Conservation (phyloP, 2,329 filamentous ascomycete species). For the Karstenula rhodostoma region DNA sequence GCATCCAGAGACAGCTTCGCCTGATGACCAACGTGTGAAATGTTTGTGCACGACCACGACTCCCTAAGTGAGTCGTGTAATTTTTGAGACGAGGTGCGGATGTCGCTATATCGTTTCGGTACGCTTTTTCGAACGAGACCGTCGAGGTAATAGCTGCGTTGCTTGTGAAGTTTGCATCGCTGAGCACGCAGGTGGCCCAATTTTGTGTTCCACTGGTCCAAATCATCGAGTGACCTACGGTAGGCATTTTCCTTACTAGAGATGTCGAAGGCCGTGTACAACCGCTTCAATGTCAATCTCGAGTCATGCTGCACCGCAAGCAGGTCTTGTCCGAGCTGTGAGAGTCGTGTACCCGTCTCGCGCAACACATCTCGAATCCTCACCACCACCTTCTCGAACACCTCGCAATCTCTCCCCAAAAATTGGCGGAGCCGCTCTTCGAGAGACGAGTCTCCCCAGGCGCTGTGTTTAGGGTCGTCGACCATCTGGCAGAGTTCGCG, state of each 20-base stretch:
- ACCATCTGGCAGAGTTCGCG: slow-evolving; percentile 15
- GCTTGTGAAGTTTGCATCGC: slow-evolving; percentile 15
- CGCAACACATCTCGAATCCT: slow-evolving; percentile 20
- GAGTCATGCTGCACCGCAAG: neutral
- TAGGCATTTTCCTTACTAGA: slow-evolving; percentile 16
- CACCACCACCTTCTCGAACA: slow-evolving; percentile 17
- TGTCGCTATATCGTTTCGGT: slow-evolving; percentile 8
- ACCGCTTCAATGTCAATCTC: neutral
- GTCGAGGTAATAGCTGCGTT: slow-evolving; percentile 3
- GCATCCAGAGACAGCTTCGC: slow-evolving; percentile 19
- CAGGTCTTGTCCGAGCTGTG: neutral
- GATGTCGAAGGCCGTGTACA: slow-evolving; percentile 18
- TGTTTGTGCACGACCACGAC: slow-evolving; percentile 21
- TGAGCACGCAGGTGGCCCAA: slow-evolving; percentile 14
- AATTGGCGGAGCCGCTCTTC: slow-evolving; percentile 13
- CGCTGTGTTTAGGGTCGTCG: slow-evolving; percentile 9
- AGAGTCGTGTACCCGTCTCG: slow-evolving; percentile 5
- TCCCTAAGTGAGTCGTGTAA: slow-evolving; percentile 15
- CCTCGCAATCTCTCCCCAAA: slow-evolving; percentile 13
- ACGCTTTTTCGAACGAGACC: slow-evolving; percentile 5
- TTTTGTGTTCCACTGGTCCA: slow-evolving; percentile 19
- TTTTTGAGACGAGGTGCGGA: slow-evolving; percentile 9
- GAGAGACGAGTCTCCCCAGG: slow-evolving; percentile 8
- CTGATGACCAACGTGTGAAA: slow-evolving; percentile 20
- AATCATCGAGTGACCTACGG: slow-evolving; percentile 12